Percentiles rank a stretch among this genome's conserved stretches.
phyloP scores from a whole-genome alignment of 169 alveolate species.

The Cryptosporidium sp. region DNA sequence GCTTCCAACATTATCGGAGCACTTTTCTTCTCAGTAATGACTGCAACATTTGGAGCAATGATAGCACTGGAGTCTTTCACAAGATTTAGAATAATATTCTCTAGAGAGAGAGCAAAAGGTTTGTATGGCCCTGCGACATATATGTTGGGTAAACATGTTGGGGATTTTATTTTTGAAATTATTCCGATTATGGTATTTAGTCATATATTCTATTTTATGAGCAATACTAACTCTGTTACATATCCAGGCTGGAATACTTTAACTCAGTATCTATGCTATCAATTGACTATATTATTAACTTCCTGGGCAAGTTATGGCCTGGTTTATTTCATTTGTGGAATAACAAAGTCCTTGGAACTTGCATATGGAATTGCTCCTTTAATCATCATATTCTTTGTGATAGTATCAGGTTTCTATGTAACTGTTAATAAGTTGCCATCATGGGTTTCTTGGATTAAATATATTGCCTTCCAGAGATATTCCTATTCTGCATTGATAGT shows the following conservation, averaged over 20 bases:
- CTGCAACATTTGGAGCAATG: slow-evolving; percentile 28
- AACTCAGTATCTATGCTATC: slow-evolving; percentile 30
- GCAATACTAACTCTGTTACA: slow-evolving; percentile 12
- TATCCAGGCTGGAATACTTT: slow-evolving; percentile 14
- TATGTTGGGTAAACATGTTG: slow-evolving; percentile 39
- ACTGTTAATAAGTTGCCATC: slow-evolving; percentile 35
- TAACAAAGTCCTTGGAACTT: slow-evolving; percentile 42
- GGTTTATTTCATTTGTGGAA: slow-evolving; percentile 26
- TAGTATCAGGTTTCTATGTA: slow-evolving; percentile 53
- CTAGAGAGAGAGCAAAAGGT: slow-evolving; percentile 58
- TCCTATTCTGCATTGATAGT: slow-evolving; percentile 27
- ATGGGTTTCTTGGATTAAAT: slow-evolving; percentile 54
- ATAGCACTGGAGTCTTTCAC: slow-evolving; percentile 23
- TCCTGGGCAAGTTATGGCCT: slow-evolving; percentile 43
- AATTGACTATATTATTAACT: not conserved
- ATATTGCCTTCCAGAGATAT: slow-evolving; percentile 29
- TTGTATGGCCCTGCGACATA: slow-evolving; percentile 31
- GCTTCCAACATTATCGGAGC: slow-evolving; percentile 44
- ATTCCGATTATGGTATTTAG: slow-evolving; percentile 28
- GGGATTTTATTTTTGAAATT: slow-evolving; percentile 40
- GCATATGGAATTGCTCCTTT: slow-evolving; percentile 44
- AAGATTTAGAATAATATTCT: slow-evolving; percentile 23
- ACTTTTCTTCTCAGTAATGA: slow-evolving; percentile 27
- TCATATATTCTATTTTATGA: slow-evolving; percentile 43
- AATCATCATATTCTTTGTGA: slow-evolving; percentile 27